Evolutionary conservation across 176 grass and related monocot genomes (phyloP).

Genomic region (Raddia guianensis): DNA sequence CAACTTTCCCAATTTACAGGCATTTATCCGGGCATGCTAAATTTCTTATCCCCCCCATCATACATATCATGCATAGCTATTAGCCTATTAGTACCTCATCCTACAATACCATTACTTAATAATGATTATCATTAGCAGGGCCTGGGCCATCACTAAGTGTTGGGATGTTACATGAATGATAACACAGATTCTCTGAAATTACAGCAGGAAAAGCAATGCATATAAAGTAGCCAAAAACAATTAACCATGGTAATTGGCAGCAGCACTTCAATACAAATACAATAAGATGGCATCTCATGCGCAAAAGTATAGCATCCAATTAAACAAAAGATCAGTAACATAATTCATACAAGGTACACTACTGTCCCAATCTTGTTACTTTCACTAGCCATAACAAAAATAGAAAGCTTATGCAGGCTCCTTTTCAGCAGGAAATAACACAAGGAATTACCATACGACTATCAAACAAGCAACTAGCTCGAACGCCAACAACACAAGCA

Average conservation of each 20-base stretch:
- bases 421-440: neutral
- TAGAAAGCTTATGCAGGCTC: neutral
- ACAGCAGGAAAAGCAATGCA: neutral
- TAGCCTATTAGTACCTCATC: too few species aligned
- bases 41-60: neutral
- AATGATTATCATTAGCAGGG: neutral
- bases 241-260: neutral
- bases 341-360: neutral
- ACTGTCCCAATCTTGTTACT: neutral
- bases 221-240: neutral
- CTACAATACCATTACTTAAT: neutral
- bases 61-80: too few species aligned
- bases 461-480: neutral
- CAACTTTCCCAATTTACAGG: neutral
- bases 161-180: neutral
- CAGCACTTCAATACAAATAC: neutral
- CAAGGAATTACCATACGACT: neutral
- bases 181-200: neutral
- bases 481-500: slow-evolving; percentile 12
- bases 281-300: neutral
- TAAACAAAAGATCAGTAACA: neutral
- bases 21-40: neutral
- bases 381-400: neutral
- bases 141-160: neutral
- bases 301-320: too few species aligned